Evolutionary conservation across 371 early-diverging fungal species (phyloP), one percentile per base, ranked within the genome.

Genomic region (Mortierella sp.): DNA sequence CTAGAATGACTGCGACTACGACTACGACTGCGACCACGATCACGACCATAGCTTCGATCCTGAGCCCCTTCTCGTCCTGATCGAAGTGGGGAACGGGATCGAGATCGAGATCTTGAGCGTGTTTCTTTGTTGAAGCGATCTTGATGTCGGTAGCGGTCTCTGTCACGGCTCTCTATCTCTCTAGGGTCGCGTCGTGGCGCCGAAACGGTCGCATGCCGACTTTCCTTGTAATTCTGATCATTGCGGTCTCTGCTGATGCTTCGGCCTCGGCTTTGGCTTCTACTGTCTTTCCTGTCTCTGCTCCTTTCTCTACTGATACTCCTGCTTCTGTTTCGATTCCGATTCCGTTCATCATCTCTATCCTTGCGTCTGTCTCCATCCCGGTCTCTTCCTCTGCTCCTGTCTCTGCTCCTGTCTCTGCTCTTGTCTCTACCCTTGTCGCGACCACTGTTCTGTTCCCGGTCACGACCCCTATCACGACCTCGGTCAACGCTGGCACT

Each of bases 91-190:
- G 65, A 30, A 28, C 57, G 30, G 25, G 66, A 50, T 12, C 66
- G 69, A 48, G 69, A 68, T 11, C 48, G 62, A 28, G 62, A 53
- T 63, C 63, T 52, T 5, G 44, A 14, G 25, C 15, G 25, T 37
- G 62, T 11, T 23, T 37, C 37, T 5, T 37, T 29, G 70, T 56
- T 37, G 51, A 50, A 9, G 23, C 9, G 63, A 63, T 44, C 55
- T 15, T 14, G 70, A 63, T 23, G 68, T 1, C 66, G 72, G 0
- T 66, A 66, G 12, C 67, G 58, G 29, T 62, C 66, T 48, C 66
- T 47, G 16, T 47, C 25, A 7, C 56, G 18, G n/a, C 47, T 58
- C 15, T 21, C 26, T 0, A 65, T 48, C 14, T 29, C 56, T 19
- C 47, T 29, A 23, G 52, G 44, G 25, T 28, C n/a, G n/a, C n/a